Conservation (phyloP, 345 rosid genomes). For the Eucalyptus tenuipes region DNA sequence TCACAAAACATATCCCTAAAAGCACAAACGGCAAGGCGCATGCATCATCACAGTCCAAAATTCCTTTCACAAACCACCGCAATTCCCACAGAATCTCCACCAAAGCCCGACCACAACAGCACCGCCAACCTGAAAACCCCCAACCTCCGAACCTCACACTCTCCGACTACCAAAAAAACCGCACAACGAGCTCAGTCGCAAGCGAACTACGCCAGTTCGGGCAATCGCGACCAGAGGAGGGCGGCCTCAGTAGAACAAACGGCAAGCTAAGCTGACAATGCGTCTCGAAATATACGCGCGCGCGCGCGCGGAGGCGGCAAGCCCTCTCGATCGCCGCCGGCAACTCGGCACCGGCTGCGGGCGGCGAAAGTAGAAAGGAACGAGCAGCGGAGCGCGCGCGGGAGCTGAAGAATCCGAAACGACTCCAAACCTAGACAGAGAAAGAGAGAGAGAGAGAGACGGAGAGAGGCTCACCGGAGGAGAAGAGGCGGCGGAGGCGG, state of each 20-base stretch:
- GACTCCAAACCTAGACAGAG: background rate
- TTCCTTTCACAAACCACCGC: background rate
- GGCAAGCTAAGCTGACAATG: background rate
- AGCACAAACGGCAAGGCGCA: background rate
- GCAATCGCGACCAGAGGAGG: background rate
- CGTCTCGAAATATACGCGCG: background rate
- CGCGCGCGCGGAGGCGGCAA: background rate
- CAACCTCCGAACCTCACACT: background rate
- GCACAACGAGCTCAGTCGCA: background rate
- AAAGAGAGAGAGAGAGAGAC: background rate
- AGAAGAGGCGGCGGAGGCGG: conserved; percentile 1
- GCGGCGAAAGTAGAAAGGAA: background rate
- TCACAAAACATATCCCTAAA: background rate
- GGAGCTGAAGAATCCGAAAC: background rate
- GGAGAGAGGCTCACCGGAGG: conserved; percentile 36
- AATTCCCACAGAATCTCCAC: background rate
- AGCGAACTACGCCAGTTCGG: background rate
- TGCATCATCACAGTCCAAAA: background rate
- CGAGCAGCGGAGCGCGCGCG: background rate
- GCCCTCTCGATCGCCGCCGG: background rate
- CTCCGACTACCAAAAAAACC: background rate
- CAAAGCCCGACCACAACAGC: background rate
- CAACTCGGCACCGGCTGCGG: background rate
- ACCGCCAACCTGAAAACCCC: background rate
- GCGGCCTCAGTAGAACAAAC: background rate